Base-by-base conservation (phyloP, 257 asterid species). In the Thymus mandschuricus region DNA sequence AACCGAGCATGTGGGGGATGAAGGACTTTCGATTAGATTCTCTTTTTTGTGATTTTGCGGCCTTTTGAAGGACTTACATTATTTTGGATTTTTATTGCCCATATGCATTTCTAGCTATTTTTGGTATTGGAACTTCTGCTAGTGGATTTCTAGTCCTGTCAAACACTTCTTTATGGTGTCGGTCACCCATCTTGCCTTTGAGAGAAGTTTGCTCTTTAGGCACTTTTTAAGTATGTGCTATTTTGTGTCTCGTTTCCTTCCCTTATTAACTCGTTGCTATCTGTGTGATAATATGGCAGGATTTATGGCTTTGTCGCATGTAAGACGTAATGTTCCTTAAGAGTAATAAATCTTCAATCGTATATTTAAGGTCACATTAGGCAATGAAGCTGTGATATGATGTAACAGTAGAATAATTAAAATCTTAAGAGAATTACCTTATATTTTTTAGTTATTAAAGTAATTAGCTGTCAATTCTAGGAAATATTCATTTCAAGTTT, bases 401-500 rank as follows among this genome's bases (percentile, higher is more conserved):
- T 70, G 64, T 45, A 28, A 38, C 58, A 13, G 30, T 57, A 48
- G 15, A 57, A 50, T 70, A 12, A 13, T 44, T n/a, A 48, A 65
- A 21, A 56, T 30, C 60, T n/a, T 15, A 28, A 44, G 60, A 41
- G 43, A 44, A 27, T 68, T 61, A 55, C 38, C 57, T n/a, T 49
- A 28, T 61, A 27, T 29, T 40, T 68, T 10, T 15, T 48, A 11
- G 43, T 35, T 10, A 15, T 55, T 40, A 29, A 9, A 10, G 48
- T 6, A 10, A 40, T 10, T 55, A 27, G 27, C 27, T 64, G 64
- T 51, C 61, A 41, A 46, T 43, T 34, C 65, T 35, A 69, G 51
- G 44, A 41, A 69, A 21, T 38, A 72, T 44, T 54, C 12, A 50
- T 41, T 70, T 51, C 55, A 40, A 28, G 44, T 70, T 28, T 30